Base-by-base conservation (phyloP, 2,329 filamentous ascomycete genomes). In the Blastomyces emzantsi region DNA sequence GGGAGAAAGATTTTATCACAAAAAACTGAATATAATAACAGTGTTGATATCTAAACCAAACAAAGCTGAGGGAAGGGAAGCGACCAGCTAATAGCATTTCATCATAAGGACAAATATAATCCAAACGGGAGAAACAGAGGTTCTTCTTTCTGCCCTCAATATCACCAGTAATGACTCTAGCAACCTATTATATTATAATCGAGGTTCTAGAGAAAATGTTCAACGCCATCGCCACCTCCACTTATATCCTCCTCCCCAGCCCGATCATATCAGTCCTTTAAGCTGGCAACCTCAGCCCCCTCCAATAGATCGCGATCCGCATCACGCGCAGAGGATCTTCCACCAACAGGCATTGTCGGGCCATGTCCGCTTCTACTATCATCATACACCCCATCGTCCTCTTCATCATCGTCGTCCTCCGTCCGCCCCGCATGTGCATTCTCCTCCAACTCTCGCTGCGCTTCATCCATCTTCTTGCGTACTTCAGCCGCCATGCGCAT, bases 401-500 rank as follows among this genome's bases (percentile, higher is more conserved):
- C 85, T 28, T 78, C 79, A 45, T 80, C 81, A 49, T 86, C 83
- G 28, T 85, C 85, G 15, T 89, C 87, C 2, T 90, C 88, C 0
- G 87, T 87, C 0, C 84, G 83, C 80, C 70, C 87, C 81, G 55
- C 83, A 78, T 87, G 77, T 0, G 88, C 89, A 65, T 92, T 92
- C 75, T 87, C 89, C 76, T 97, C 93, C 68, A 97, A 79, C 73
- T 97, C 93, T 69, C 87, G 87, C 76, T 97, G 92, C 2, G 93
- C 93, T 73, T 99, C 94, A 67, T 99, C 93, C 88, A 97, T 96
- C 55, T 92, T 84, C 70, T 92, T 86, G 68, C 90, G 84, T 61
- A 99, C 93, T 75, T 99, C 94, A 0, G 89, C 90, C 0, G 94
- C 94, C 64, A 97, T 93, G 43, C 93, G 88, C 87, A 97, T 97